Evolutionary conservation across 345 rosid genomes (phyloP).

Genomic region (Crucihimalaya himalaica): DNA sequence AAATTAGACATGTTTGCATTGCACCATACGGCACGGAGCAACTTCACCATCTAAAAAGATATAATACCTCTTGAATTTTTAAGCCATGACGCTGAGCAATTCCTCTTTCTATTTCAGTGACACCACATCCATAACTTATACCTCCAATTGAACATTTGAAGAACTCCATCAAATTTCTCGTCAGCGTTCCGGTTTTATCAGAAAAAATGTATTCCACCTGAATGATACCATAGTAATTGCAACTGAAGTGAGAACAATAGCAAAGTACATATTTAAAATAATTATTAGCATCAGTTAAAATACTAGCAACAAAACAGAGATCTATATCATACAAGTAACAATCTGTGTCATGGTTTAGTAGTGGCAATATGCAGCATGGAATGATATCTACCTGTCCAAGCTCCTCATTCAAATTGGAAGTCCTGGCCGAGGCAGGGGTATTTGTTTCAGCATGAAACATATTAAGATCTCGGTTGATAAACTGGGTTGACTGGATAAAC

Average conservation of each 20-base stretch:
- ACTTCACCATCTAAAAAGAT: slow-evolving; percentile 24
- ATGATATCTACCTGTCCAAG: slow-evolving; percentile 84
- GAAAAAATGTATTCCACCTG: slow-evolving; percentile 99
- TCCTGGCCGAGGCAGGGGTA: slow-evolving; percentile 94
- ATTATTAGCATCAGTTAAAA: not conserved
- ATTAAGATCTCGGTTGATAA: slow-evolving; percentile 86
- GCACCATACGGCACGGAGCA: slow-evolving; percentile 24
- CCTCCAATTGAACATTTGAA: slow-evolving; percentile 99
- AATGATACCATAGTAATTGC: slow-evolving; percentile 23
- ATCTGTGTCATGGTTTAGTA: slow-evolving; percentile 8
- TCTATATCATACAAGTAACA: slow-evolving; percentile 16
- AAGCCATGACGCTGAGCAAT: slow-evolving; percentile 71
- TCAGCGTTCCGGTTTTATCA: slow-evolving; percentile 98
- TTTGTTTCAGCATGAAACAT: slow-evolving; percentile 93
- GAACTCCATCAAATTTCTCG: slow-evolving; percentile 98
- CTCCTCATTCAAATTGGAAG: slow-evolving; percentile 98
- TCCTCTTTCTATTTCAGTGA: slow-evolving; percentile 91
- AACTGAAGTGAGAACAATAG: slow-evolving; percentile 15
- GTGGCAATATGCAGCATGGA: slow-evolving; percentile 4
- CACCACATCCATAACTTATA: slow-evolving; percentile 85
- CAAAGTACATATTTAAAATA: not conserved
- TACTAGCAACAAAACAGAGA: slow-evolving; percentile 9
- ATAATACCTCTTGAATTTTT: slow-evolving; percentile 68
- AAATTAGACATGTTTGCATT: slow-evolving; percentile 28
- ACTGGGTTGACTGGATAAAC: slow-evolving; percentile 94